A percentile compares a stretch with the other conserved stretches of the same genome.
These are phyloP conservation scores for Apostasia ramifera DNA, from an alignment of 106 monocot species.

Conservation along the genomic window DNA sequence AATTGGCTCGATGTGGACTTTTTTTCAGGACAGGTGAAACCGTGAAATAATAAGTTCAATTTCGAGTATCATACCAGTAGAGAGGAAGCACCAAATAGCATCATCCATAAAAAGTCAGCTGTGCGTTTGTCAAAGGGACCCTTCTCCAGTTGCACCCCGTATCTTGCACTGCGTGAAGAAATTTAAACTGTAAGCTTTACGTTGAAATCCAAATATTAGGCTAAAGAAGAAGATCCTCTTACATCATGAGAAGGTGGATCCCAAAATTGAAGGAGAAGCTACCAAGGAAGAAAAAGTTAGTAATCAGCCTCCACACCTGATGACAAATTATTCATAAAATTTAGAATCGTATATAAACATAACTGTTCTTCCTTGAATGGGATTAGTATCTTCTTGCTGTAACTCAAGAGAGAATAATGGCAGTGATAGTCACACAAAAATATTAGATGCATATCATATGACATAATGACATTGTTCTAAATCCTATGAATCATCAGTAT, in stretches of 20 bases:
- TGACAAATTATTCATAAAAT: not conserved
- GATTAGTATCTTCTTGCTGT: no score
- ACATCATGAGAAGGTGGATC: slow-evolving; percentile 97
- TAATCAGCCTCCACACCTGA: slow-evolving; percentile 82
- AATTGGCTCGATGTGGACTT: no score
- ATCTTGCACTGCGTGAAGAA: slow-evolving; percentile 60
- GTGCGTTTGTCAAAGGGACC: slow-evolving; percentile 75
- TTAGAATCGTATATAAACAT: not conserved
- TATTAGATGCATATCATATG: no score
- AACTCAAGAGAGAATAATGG: not conserved
- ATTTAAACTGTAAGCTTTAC: not conserved
- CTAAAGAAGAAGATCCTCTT: slow-evolving; percentile 13
- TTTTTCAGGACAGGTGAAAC: no score
- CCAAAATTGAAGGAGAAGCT: slow-evolving; percentile 95
- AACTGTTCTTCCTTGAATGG: not conserved
- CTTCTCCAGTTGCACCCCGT: slow-evolving; percentile 87
- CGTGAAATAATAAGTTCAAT: no score
- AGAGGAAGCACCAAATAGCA: slow-evolving; percentile 78
- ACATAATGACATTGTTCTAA: no score
- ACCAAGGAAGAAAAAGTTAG: slow-evolving; percentile 89
- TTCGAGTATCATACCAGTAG: slow-evolving; percentile 43
- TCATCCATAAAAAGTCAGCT: slow-evolving; percentile 96
- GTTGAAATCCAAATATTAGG: not conserved
- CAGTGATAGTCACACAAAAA: not conserved
- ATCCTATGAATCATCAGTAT: no score